phyloP scores from a whole-genome alignment of 75 land plant genomes.

The Chamaecyparis obtusa region DNA sequence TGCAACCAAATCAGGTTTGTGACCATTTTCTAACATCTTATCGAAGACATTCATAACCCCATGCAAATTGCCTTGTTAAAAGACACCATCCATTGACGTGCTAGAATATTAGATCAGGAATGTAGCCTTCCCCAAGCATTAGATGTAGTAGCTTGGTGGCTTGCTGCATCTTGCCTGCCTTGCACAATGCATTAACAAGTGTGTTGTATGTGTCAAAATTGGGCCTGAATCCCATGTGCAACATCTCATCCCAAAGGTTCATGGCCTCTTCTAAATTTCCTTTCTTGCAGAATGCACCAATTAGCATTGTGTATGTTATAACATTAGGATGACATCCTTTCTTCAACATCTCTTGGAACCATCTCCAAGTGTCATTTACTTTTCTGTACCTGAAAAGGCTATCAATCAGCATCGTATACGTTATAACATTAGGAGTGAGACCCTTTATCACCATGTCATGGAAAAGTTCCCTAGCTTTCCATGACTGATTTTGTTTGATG shows the following conservation, averaged over 20 bases:
- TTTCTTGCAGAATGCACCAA: not conserved
- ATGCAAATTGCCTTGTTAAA: constrained; percentile 11
- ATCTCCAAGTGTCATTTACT: not conserved
- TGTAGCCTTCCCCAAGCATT: constrained; percentile 8
- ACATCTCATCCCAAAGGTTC: not conserved
- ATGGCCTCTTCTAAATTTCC: not conserved
- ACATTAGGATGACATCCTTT: not conserved
- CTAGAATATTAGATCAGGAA: constrained; percentile 30
- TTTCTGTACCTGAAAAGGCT: not conserved
- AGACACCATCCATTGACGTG: constrained; percentile 20
- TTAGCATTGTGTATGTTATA: not conserved
- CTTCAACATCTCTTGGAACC: constrained; percentile 2
- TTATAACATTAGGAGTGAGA: not conserved
- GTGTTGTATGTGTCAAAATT: constrained; percentile 7
- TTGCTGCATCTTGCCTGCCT: not conserved
- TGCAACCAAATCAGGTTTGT: constrained; percentile 55
- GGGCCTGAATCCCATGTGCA: not conserved
- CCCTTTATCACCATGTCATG: not conserved
- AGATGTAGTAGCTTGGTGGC: not conserved
- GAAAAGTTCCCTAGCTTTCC: not conserved
- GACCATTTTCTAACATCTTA: not conserved
- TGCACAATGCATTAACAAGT: constrained; percentile 1
- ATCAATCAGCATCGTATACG: not conserved
- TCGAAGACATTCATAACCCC: constrained; percentile 11
- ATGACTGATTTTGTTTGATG: constrained; percentile 8